Conservation (phyloP, 2,329 filamentous ascomycete genomes). For the Cladosporium sp. region DNA sequence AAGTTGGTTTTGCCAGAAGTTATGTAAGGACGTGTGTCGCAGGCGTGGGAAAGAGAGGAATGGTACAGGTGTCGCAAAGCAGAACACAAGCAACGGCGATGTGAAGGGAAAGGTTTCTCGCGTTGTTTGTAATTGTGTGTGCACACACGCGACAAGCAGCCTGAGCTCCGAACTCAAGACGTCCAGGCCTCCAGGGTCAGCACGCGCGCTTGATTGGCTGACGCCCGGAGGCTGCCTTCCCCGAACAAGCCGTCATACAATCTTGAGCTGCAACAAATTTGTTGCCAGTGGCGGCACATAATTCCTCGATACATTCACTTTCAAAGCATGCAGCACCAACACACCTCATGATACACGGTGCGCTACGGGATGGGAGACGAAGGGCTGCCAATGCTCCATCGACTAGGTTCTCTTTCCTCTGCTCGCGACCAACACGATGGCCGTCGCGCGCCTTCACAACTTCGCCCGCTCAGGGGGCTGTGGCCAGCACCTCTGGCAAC, state of each 20-base stretch:
- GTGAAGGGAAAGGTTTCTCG: background rate
- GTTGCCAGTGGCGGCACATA: slow-evolving; percentile 6
- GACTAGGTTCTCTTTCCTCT: slow-evolving; percentile 20
- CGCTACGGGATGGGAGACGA: slow-evolving; percentile 17
- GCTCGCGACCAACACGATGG: slow-evolving; percentile 19
- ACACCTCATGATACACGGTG: slow-evolving; percentile 20
- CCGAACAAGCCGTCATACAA: background rate
- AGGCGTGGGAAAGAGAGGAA: background rate
- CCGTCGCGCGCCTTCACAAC: slow-evolving; percentile 4
- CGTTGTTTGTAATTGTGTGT: background rate
- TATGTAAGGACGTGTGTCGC: background rate
- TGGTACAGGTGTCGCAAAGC: background rate
- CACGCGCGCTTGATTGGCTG: slow-evolving; percentile 2
- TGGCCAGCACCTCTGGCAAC: slow-evolving; percentile 6
- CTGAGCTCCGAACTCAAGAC: background rate
- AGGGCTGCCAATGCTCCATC: slow-evolving; percentile 15
- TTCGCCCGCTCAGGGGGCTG: slow-evolving; percentile 14
- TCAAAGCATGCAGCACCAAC: slow-evolving; percentile 4
- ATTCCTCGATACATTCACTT: background rate
- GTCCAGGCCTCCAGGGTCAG: background rate
- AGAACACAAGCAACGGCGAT: background rate
- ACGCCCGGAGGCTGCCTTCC: background rate
- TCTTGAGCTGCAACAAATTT: slow-evolving; percentile 7
- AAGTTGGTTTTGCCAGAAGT: background rate
- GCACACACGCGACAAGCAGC: background rate